Percentiles rank a stretch among this genome's conserved stretches.
These are phyloP conservation scores for Picochlorum sp. DNA, from an alignment of 139 green algal genomes.

Conservation along the genomic window DNA sequence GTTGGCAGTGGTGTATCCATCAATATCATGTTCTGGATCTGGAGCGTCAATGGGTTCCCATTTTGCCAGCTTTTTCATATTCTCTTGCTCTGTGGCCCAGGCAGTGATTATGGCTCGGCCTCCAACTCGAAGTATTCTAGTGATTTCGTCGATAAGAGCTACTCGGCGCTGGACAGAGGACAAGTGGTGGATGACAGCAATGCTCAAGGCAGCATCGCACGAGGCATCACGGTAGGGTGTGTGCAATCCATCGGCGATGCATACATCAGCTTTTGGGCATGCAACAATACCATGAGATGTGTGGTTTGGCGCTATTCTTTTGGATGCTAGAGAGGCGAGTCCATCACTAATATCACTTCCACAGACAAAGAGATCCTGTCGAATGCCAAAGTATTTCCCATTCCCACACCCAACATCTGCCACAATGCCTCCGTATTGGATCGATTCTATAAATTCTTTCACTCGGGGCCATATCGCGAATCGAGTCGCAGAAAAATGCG, in stretches of 20 bases:
- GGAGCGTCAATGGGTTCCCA: constrained; percentile 54
- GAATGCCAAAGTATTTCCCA: constrained; percentile 91
- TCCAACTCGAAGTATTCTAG: constrained; percentile 54
- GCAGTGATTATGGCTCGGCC: constrained; percentile 72
- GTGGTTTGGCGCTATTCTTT: constrained; percentile 20
- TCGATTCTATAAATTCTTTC: constrained; percentile 64
- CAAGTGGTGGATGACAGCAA: constrained; percentile 96
- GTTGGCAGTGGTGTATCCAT: background rate
- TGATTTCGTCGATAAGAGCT: constrained; percentile 64
- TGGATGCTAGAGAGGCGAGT: constrained; percentile 38
- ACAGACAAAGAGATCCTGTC: constrained; percentile 60
- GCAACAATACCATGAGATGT: background rate
- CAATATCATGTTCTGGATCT: background rate
- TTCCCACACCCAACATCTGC: constrained; percentile 96
- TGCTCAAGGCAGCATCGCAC: constrained; percentile 86
- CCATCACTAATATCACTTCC: constrained; percentile 63
- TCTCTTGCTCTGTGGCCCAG: constrained; percentile 89
- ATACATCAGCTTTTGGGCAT: constrained; percentile 56
- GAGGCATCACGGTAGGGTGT: constrained; percentile 59
- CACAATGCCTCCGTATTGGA: constrained; percentile 58
- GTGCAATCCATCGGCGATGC: constrained; percentile 68
- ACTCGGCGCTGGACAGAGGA: constrained; percentile 50
- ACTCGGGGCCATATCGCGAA: constrained; percentile 90
- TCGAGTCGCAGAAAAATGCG: constrained; percentile 88
- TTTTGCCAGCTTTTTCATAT: constrained; percentile 78